phyloP scores from a whole-genome alignment of 225 moss, liverwort and hornwort species.

The Asterella californica region DNA sequence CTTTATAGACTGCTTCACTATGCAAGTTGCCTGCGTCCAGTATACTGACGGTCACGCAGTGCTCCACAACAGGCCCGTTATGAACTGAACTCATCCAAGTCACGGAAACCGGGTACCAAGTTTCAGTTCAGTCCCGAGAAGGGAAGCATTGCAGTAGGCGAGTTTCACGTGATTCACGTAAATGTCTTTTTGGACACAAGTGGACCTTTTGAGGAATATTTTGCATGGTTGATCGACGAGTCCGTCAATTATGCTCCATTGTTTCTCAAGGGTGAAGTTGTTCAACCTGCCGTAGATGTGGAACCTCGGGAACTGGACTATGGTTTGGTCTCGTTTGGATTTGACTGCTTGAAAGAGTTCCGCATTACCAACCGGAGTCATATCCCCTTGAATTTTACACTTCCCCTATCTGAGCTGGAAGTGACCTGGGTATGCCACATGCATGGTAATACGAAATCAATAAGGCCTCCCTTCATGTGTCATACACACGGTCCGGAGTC shows the following conservation, averaged over 20 bases:
- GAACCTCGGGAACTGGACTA: constrained; percentile 56
- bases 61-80: constrained; percentile 52
- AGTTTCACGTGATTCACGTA: constrained; percentile 46
- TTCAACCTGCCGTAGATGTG: constrained; percentile 59
- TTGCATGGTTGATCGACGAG: constrained; percentile 66
- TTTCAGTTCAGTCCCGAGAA: constrained; percentile 52
- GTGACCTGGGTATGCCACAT: constrained; percentile 32
- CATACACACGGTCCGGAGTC: constrained; percentile 31
- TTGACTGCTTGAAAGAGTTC: constrained; percentile 45
- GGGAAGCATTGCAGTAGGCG: constrained; percentile 44
- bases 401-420: constrained; percentile 49
- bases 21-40: background rate
- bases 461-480: constrained; percentile 32
- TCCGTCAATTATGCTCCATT: constrained; percentile 60
- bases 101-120: constrained; percentile 26
- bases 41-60: background rate
- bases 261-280: constrained; percentile 53
- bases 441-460: constrained; percentile 33
- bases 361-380: constrained; percentile 59
- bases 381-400: constrained; percentile 50
- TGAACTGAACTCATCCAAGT: constrained; percentile 34
- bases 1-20: no score
- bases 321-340: constrained; percentile 64
- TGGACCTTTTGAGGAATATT: constrained; percentile 56
- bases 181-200: constrained; percentile 46